Conservation (phyloP, 352 stramenopile genomes). For the Globisporangium middletonii region DNA sequence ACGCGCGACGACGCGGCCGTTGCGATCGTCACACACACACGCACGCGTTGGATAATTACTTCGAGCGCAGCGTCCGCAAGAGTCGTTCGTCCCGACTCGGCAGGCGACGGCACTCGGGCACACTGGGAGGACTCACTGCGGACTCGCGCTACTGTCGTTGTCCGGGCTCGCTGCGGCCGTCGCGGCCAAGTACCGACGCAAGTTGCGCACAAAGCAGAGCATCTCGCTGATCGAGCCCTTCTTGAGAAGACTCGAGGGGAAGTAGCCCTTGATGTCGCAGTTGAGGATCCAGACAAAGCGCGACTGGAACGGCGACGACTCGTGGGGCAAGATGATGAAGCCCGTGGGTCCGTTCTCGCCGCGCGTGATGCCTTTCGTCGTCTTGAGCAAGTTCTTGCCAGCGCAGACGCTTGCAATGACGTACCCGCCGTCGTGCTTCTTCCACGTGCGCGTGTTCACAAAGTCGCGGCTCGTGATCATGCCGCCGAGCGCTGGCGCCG, state of each 20-base stretch:
- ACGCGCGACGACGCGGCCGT: too few relatives aligned
- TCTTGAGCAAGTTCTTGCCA: slow-evolving; percentile 65
- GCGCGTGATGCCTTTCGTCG: slow-evolving; percentile 65
- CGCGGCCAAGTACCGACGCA: slow-evolving; percentile 57
- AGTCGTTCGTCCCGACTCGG: too few relatives aligned
- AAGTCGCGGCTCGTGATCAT: slow-evolving; percentile 83
- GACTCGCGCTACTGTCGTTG: not conserved
- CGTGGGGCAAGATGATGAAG: slow-evolving; percentile 70
- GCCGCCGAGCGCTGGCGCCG: slow-evolving; percentile 53
- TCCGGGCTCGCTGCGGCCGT: slow-evolving; percentile 35
- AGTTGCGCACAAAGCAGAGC: slow-evolving; percentile 72
- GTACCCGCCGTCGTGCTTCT: slow-evolving; percentile 66
- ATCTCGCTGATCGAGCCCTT: slow-evolving; percentile 79
- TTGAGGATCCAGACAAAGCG: slow-evolving; percentile 80
- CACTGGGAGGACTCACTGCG: slow-evolving; percentile 10
- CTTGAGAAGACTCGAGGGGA: slow-evolving; percentile 67
- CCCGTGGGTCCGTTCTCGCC: slow-evolving; percentile 71
- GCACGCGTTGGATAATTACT: too few relatives aligned
- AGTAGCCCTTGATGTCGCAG: slow-evolving; percentile 85
- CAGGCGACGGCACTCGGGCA: too few relatives aligned
- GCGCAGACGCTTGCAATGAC: slow-evolving; percentile 58
- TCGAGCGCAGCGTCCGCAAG: too few relatives aligned
- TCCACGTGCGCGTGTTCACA: slow-evolving; percentile 71
- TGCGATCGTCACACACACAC: too few relatives aligned
- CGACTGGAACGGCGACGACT: slow-evolving; percentile 70